Evolutionary conservation across 2,329 filamentous ascomycete genomes (phyloP).

Genomic region (Didymella pomorum): DNA sequence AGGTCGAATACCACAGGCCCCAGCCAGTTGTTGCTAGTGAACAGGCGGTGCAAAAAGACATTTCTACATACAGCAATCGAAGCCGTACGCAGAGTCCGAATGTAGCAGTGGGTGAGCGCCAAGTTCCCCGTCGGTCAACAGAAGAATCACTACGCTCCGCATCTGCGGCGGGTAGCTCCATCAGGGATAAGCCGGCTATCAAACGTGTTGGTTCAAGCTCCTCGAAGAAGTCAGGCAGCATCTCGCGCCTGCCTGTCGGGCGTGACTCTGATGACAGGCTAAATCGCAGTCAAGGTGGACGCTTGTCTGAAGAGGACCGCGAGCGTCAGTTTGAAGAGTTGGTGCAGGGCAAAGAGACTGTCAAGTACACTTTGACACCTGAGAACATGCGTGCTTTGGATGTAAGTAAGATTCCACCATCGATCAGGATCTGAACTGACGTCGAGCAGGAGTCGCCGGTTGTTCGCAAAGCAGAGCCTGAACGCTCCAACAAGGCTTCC

Average conservation of each 20-base stretch:
- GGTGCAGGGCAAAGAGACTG: slow-evolving; percentile 57
- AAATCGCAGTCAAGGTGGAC: slow-evolving; percentile 38
- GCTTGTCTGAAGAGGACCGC: slow-evolving; percentile 51
- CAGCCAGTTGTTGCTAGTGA: slow-evolving; percentile 7
- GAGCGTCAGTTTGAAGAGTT: slow-evolving; percentile 58
- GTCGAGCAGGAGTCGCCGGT: slow-evolving; percentile 34
- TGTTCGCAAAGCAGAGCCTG: slow-evolving; percentile 30
- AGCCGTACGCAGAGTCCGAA: slow-evolving; percentile 29
- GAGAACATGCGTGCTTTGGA: slow-evolving; percentile 56
- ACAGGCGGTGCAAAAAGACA: slow-evolving; percentile 17
- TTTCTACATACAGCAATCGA: slow-evolving; percentile 22
- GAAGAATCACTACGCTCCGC: slow-evolving; percentile 37
- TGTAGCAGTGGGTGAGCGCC: slow-evolving; percentile 29
- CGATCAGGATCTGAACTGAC: slow-evolving; percentile 3
- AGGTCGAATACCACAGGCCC: slow-evolving; percentile 32
- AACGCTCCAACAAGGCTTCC: slow-evolving; percentile 30
- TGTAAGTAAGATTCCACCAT: slow-evolving; percentile 43
- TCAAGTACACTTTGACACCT: slow-evolving; percentile 61
- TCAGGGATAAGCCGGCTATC: slow-evolving; percentile 38
- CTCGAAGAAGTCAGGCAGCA: slow-evolving; percentile 42
- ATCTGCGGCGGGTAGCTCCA: slow-evolving; percentile 23
- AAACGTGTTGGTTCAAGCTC: slow-evolving; percentile 45
- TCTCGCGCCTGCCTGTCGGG: slow-evolving; percentile 43
- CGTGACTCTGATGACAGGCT: slow-evolving; percentile 44
- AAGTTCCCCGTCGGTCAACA: slow-evolving; percentile 31